phyloP scores from a whole-genome alignment of 202 grass and related monocot genomes.

The Setaria italica region DNA sequence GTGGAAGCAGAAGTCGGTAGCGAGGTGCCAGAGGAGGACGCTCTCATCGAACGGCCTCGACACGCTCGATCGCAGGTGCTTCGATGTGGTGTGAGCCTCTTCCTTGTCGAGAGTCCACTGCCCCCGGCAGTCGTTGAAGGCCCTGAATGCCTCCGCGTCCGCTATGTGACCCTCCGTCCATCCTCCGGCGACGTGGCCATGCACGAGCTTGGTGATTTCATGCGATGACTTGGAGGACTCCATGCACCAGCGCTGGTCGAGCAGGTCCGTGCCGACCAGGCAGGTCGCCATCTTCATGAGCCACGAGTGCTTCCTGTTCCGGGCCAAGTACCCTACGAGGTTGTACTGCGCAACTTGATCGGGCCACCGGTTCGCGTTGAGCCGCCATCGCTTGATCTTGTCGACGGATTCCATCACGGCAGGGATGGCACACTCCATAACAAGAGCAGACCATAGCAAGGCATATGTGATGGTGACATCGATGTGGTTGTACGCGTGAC shows the following conservation, averaged over 20 bases:
- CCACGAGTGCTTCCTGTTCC: background rate
- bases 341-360: slow-evolving; percentile 15
- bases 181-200: background rate
- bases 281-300: background rate
- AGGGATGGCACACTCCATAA: background rate
- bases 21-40: slow-evolving; percentile 3
- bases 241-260: slow-evolving; percentile 33
- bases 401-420: too few relatives aligned
- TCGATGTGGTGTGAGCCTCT: too few relatives aligned
- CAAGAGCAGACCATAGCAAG: background rate
- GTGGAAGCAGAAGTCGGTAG: background rate
- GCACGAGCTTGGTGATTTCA: background rate
- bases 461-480: background rate
- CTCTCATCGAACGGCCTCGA: background rate
- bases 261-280: background rate
- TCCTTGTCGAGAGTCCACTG: background rate
- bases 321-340: background rate
- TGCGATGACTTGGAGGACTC: background rate
- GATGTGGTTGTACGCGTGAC: too few relatives aligned
- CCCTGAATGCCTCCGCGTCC: background rate
- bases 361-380: background rate
- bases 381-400: too few relatives aligned
- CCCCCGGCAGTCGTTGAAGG: background rate
- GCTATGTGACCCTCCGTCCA: background rate
- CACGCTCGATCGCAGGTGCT: background rate